A percentile compares a stretch with the other conserved stretches of the same genome.
phyloP scores from a whole-genome alignment of 768 basidiomycete genomes.

The Mycena capillaripes region DNA sequence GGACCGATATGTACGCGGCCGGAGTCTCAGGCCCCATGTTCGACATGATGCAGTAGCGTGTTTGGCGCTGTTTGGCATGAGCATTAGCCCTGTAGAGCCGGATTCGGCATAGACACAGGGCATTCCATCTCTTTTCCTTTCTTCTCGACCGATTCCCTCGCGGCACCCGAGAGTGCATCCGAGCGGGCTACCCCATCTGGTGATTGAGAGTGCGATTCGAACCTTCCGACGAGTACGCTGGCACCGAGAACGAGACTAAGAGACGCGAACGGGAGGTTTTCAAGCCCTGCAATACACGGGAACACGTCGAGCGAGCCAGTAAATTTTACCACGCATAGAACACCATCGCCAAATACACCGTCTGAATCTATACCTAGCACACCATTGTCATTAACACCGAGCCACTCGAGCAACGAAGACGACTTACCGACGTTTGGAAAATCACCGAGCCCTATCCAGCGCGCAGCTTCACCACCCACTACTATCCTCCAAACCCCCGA shows the following conservation, averaged over 20 bases:
- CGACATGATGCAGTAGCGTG: neutral
- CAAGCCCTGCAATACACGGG: neutral
- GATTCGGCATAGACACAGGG: neutral
- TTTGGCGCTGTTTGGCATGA: neutral
- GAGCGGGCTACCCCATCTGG: constrained; percentile 11
- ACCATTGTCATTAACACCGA: no score
- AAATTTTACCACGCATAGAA: no score
- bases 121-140: neutral
- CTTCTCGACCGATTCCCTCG: neutral
- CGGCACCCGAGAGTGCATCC: no score
- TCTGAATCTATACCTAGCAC: neutral
- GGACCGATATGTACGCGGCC: neutral
- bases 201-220: constrained; percentile 14
- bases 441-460: no score
- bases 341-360: no score
- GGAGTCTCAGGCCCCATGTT: neutral
- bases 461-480: neutral
- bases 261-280: constrained; percentile 11
- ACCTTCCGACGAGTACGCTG: constrained; percentile 3
- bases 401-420: no score
- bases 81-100: neutral
- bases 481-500: neutral
- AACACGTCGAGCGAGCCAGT: neutral
- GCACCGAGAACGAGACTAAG: constrained; percentile 1
- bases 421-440: no score